Base-by-base conservation (phyloP, 768 basidiomycete genomes). In the Leccinum longicurvipes region DNA sequence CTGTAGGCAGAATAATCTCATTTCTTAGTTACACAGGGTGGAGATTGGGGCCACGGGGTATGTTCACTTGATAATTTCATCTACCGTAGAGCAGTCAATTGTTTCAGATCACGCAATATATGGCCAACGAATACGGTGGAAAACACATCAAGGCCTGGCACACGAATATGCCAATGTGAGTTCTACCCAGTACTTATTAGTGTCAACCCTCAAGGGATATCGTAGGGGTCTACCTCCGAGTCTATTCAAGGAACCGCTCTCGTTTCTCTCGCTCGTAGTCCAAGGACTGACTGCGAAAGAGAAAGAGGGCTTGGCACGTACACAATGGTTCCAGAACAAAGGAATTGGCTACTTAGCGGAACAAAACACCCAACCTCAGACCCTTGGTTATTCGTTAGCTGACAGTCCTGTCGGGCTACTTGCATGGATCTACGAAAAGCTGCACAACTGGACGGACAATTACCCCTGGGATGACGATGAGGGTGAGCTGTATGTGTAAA, bases 401-500 rank as follows among this genome's bases (percentile, higher is more conserved):
- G 84, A 86, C 59, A 84, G 82, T 8, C 85, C 84, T 9, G 75
- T 74, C 6, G 84, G 81, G 1, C 58, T 82, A 21, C 71, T 82
- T 11, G 78, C 73, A 2, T 82, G 80, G 80, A 78, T 82, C 19
- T 82, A 80, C 53, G 80, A 82, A 60, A 80, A 82, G 50, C 59
- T 81, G 14, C 71, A 76, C 24, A 63, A 67, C 28, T 81, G 78
- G 77, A 76, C 77, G 0, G 83, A 84, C 59, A 58, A 63, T 1
- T 84, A 85, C 64, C 74, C 75, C 0, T 85, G 83, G 83, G 72
- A 73, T 11, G 80, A 82, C 47, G 83, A 85, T 25, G 81, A 84
- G 69, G 73, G 84, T 62, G n/a, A 78, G 64, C 15, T 0, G 3
- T 7, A 1, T 17, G n/a, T n/a, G 23, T 12, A 19, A 2, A 23